phyloP scores from a whole-genome alignment of 2,329 filamentous ascomycete species.

The Fusarium abutilonis region DNA sequence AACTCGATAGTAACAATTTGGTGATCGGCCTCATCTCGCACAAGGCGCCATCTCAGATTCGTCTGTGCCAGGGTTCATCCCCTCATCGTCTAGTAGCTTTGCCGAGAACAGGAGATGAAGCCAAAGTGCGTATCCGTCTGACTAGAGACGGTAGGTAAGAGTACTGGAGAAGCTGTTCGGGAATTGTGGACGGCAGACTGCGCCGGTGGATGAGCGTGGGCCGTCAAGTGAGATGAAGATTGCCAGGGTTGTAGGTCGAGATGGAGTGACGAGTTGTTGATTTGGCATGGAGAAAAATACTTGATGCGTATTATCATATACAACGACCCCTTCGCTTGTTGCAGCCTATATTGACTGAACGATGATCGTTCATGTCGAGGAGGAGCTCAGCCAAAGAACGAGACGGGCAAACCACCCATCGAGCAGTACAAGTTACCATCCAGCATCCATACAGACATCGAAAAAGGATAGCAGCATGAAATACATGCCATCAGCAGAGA shows the following conservation, averaged over 20 bases:
- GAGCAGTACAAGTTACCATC: background rate
- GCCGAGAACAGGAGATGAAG: conserved; percentile 7
- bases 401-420: background rate
- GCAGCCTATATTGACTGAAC: background rate
- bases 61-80: conserved; percentile 5
- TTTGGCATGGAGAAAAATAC: background rate
- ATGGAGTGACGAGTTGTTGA: background rate
- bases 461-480: background rate
- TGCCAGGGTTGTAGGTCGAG: background rate
- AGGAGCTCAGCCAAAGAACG: background rate
- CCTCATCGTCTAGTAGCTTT: background rate
- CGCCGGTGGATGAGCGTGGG: background rate
- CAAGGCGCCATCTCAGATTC: conserved; percentile 14
- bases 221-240: background rate
- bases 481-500: too few relatives aligned
- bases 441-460: background rate
- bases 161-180: background rate
- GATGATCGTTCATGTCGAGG: background rate
- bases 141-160: background rate
- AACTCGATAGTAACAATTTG: background rate
- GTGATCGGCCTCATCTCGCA: conserved; percentile 6
- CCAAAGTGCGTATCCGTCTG: background rate
- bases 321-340: too few relatives aligned
- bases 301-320: background rate
- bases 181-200: conserved; percentile 13